These are phyloP conservation scores for Effrenium voratum DNA, from an alignment of 73 alveolate genomes.

Conservation along the genomic window DNA sequence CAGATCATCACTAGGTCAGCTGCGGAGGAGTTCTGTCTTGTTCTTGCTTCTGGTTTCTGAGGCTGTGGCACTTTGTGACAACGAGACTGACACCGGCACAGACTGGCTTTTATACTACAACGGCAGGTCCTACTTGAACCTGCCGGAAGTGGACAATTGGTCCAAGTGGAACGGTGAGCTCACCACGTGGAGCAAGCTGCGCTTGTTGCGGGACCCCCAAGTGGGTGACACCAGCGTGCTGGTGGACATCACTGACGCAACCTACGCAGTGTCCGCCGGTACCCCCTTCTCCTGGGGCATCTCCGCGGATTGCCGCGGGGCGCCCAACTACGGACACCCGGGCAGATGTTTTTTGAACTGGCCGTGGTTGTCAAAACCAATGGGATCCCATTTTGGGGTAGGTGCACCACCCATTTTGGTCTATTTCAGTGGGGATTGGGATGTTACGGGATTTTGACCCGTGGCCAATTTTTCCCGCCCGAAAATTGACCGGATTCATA, in stretches of 20 bases:
- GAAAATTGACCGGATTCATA: background rate
- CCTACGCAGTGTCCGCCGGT: background rate
- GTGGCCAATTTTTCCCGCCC: background rate
- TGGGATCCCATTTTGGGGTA: too few species aligned
- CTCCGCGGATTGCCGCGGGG: slow-evolving; percentile 42
- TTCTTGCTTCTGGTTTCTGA: too few species aligned
- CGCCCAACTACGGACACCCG: too few species aligned
- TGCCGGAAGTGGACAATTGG: slow-evolving; percentile 82
- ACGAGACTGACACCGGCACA: too few species aligned
- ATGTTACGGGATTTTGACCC: background rate
- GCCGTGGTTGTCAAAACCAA: too few species aligned
- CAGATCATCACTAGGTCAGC: too few species aligned
- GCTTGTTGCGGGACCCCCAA: slow-evolving; percentile 14
- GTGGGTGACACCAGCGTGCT: slow-evolving; percentile 58
- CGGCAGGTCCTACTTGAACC: slow-evolving; percentile 76
- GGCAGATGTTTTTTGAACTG: too few species aligned
- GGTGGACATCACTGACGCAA: slow-evolving; percentile 37
- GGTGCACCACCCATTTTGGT: background rate
- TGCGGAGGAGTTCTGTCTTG: too few species aligned
- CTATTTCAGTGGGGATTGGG: background rate
- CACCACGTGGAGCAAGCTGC: slow-evolving; percentile 66
- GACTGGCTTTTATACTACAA: slow-evolving; percentile 68
- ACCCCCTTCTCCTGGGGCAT: slow-evolving; percentile 38
- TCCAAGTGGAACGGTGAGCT: slow-evolving; percentile 34
- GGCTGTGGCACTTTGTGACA: too few species aligned